Conservation (phyloP, 768 basidiomycete genomes). For the Leccinum subgranulosum region DNA sequence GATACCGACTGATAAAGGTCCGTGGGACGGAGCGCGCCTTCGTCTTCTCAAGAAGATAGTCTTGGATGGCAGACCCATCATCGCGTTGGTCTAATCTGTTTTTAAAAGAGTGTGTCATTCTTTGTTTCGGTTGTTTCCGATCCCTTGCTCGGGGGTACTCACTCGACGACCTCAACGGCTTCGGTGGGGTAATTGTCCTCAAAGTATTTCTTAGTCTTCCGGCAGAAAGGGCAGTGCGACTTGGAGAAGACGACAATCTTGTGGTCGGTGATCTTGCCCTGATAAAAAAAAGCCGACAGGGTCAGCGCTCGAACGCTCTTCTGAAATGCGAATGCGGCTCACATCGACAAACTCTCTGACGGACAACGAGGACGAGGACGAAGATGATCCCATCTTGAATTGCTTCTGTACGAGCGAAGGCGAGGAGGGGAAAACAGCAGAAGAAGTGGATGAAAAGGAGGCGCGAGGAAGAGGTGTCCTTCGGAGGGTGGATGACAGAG, state of each 20-base stretch:
- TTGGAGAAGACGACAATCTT: constrained; percentile 63
- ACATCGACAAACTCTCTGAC: constrained; percentile 41
- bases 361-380: constrained; percentile 15
- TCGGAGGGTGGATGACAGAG: constrained; percentile 10
- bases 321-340: constrained; percentile 8
- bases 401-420: constrained; percentile 17
- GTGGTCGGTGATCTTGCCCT: constrained; percentile 48
- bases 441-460: not conserved
- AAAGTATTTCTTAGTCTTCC: constrained; percentile 47
- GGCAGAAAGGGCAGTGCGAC: constrained; percentile 53
- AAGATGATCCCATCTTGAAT: constrained; percentile 4
- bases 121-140: not conserved
- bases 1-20: constrained; percentile 63
- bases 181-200: constrained; percentile 36
- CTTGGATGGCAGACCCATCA: constrained; percentile 63
- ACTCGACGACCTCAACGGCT: constrained; percentile 46
- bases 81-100: constrained; percentile 51
- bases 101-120: not conserved
- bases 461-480: constrained; percentile 3
- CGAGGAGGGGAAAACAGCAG: constrained; percentile 27
- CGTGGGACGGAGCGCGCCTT: constrained; percentile 73
- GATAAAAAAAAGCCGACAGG: constrained; percentile 37
- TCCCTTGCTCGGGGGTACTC: constrained; percentile 15
- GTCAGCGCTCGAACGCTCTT: constrained; percentile 12
- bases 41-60: constrained; percentile 61